Evolutionary conservation across 1,284 basidiomycete genomes (phyloP), one percentile per base, ranked within the genome.

Genomic region (Clitocybe nebularis): DNA sequence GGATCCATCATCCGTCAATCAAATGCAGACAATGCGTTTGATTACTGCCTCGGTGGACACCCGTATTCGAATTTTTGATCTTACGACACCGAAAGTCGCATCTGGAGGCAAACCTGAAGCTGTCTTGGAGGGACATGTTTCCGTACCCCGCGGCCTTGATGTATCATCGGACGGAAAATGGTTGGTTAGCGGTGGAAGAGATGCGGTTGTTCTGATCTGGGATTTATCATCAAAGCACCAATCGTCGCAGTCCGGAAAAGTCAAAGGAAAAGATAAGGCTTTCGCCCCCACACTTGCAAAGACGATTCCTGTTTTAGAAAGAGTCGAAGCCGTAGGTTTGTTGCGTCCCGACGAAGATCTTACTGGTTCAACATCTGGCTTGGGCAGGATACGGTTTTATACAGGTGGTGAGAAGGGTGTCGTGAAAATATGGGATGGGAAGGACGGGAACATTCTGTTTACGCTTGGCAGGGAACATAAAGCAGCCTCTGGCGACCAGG

Each of bases 171-270:
- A 96, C 59, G 93, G 93, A 7, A 79, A 79, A 57, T 93, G 85
- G 81, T 74, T 95, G 13, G 68, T 96, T 44, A 92, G 84, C 41
- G 93, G 89, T 13, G 93, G 93, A 29, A 72, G 93, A 44, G 93
- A 98, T 63, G 86, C 90, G 9, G 91, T 96, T 3, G 86, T 90
- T 13, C 67, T 95, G 35, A 72, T 97, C 1, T 98, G 93, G 93
- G 88, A 95, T 57, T 68, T 92, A 23, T 66, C 68, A 3, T 59
- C 69, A 14, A 67, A 59, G 25, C 47, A 60, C 24, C 47, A 55
- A 19, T 43, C 43, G 8, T 43, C 53, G 13, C 66, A 57, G 45
- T 37, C 43, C 45, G 53, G 56, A 40, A 77, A 80, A 60, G 67
- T 69, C 41, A 79, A 81, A 63, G 72, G 75, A 20, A 75, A 78